Evolutionary conservation across 73 alveolate species (phyloP).

Genomic region (Diophrys appendiculata): DNA sequence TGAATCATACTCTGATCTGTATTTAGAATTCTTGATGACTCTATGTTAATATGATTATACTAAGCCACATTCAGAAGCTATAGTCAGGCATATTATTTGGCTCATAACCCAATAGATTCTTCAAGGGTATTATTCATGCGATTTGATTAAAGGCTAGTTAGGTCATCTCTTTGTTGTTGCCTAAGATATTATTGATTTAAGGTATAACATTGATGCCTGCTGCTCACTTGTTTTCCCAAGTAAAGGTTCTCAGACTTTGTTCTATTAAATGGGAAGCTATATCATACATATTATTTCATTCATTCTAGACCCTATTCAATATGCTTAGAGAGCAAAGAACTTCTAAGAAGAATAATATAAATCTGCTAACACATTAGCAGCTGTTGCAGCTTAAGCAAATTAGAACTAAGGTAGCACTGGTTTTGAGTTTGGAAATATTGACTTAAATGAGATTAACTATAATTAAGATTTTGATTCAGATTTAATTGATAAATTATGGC

Average conservation of each 20-base stretch:
- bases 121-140: constrained; percentile 20
- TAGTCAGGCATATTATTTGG: constrained; percentile 49
- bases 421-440: constrained; percentile 19
- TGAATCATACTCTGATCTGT: constrained; percentile 9
- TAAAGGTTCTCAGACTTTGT: constrained; percentile 45
- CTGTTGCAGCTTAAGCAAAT: not conserved
- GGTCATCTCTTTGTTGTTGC: constrained; percentile 36
- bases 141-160: constrained; percentile 15
- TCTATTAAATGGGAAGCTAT: constrained; percentile 48
- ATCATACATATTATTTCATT: constrained; percentile 47
- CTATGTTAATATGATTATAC: constrained; percentile 55
- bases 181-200: constrained; percentile 30
- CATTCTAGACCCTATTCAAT: constrained; percentile 36
- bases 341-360: not conserved
- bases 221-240: constrained; percentile 58
- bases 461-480: constrained; percentile 4
- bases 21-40: constrained; percentile 42
- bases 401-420: constrained; percentile 26
- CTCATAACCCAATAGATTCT: constrained; percentile 21
- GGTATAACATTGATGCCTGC: constrained; percentile 57
- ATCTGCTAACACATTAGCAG: not conserved
- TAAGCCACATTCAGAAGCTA: constrained; percentile 71
- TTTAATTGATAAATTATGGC: not conserved
- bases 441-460: not conserved
- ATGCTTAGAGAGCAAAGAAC: constrained; percentile 17